These are phyloP conservation scores for Lichtheimia corymbifera DNA, from an alignment of 371 early-diverging fungal genomes.

Conservation along the genomic window DNA sequence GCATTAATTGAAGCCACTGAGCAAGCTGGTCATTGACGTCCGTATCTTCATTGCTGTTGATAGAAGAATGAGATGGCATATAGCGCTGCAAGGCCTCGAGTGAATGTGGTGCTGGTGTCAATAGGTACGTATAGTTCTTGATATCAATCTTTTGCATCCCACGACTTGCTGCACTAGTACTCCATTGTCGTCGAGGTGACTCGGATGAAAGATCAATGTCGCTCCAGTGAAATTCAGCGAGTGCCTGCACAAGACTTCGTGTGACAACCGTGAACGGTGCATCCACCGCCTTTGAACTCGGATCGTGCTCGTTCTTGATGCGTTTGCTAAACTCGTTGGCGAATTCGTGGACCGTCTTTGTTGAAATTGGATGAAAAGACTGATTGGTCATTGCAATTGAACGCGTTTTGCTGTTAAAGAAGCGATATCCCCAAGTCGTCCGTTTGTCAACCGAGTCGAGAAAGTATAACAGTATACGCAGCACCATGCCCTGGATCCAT, in stretches of 20 bases:
- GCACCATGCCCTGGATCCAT: constrained; percentile 5
- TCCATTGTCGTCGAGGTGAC: constrained; percentile 7
- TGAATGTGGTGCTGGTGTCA: constrained; percentile 10
- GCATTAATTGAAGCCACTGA: constrained; percentile 1
- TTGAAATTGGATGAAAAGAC: constrained; percentile 11
- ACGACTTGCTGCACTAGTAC: background rate
- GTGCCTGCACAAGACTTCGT: constrained; percentile 4
- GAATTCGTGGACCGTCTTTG: background rate
- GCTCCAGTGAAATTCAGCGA: constrained; percentile 14
- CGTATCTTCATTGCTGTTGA: background rate
- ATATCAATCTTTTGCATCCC: constrained; percentile 5
- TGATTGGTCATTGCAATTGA: constrained; percentile 10
- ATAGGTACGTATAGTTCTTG: constrained; percentile 13
- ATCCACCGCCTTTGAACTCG: background rate
- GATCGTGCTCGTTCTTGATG: background rate
- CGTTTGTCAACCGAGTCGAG: constrained; percentile 11
- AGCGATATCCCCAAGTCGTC: constrained; percentile 16
- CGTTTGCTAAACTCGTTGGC: background rate
- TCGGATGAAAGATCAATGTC: constrained; percentile 9
- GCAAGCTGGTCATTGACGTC: background rate
- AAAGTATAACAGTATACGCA: constrained; percentile 10
- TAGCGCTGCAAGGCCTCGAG: background rate
- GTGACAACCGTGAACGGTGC: constrained; percentile 6
- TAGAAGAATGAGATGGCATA: background rate
- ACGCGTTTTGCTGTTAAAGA: constrained; percentile 7